Evolutionary conservation across 2,329 filamentous ascomycete species (phyloP), one percentile per base, ranked within the genome.

Genomic region (Verruconis gallopava): DNA sequence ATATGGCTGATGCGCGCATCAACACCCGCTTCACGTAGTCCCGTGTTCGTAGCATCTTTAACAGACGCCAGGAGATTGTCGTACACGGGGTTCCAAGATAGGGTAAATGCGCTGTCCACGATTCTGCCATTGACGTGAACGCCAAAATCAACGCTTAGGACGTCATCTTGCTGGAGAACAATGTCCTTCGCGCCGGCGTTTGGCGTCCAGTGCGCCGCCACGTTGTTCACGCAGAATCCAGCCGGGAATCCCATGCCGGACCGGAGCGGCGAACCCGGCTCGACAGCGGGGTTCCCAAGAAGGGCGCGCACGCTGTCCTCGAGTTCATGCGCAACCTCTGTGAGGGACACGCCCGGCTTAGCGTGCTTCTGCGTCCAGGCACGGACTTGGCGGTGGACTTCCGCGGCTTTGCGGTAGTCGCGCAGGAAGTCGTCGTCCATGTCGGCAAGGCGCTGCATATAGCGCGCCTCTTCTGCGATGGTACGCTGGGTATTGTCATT

Each of bases 1-100:
- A 93, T 83, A 54, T 93, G 85, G 48, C 81, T 79, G 53, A 95
- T 79, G 43, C 88, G 79, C 37, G 85, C 86, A 57, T 95, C 88
- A 54, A 95, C 93, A 53, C 88, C 88, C 4, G 88, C 86, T 67
- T 93, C 82, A 51, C 67, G 79, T 55, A 95, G 73, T 55, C 88
- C 89, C 17, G 77, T 77, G 49, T 82, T 79, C 21, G 78, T 82
- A 30, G 75, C 76, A 51, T 77, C 77, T 56, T 75, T 79, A 42
- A 79, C 78, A 2, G 79, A 77, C 19, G 67, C 69, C 39, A 82
- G 62, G 2, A 83, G 66, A 46, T 77, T 77, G 54, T 82, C 78
- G 52, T 81, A 82, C 21, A 76, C 71, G 0, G 76, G 76, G 50
- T 82, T 73, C 47, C 79, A 80, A 5, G 76, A 65, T 61, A 82